A percentile compares a stretch with the other conserved stretches of the same genome.
phyloP scores from a whole-genome alignment of 2,329 filamentous ascomycete species.

The Tolypocladium capitatum region DNA sequence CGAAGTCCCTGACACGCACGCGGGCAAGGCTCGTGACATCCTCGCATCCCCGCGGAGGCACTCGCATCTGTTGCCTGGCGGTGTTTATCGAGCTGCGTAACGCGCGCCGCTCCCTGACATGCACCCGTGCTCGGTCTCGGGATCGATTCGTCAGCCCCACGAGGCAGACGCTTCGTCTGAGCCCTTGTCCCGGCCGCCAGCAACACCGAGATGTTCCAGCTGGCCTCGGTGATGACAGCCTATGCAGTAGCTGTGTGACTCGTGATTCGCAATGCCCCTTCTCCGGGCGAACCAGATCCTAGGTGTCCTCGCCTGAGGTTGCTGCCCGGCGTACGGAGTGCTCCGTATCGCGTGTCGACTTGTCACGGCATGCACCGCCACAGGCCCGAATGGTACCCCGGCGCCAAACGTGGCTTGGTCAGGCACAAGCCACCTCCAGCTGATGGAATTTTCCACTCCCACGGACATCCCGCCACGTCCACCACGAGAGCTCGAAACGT shows the following conservation, averaged over 20 bases:
- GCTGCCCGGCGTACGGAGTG: no score
- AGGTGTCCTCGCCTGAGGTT: background rate
- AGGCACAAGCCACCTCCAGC: background rate
- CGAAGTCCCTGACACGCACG: background rate
- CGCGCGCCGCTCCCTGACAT: background rate
- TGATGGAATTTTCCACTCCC: slow-evolving; percentile 21
- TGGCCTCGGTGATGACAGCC: background rate
- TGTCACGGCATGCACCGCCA: background rate
- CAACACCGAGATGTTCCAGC: background rate
- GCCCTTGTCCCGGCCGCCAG: background rate
- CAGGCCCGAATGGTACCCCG: background rate
- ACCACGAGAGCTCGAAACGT: slow-evolving; percentile 1
- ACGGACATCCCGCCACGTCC: slow-evolving; percentile 6
- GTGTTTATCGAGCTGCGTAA: background rate
- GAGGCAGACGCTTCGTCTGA: background rate
- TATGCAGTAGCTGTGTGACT: background rate
- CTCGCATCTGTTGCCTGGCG: background rate
- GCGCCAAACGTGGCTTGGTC: background rate
- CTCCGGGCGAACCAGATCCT: background rate
- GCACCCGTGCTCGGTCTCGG: background rate
- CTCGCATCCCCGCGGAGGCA: background rate
- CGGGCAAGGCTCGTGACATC: background rate
- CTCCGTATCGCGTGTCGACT: no score
- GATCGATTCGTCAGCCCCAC: background rate
- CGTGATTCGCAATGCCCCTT: background rate